Conservation (phyloP, 1,139 yeast genomes). For the Suhomyces ambrosiae region DNA sequence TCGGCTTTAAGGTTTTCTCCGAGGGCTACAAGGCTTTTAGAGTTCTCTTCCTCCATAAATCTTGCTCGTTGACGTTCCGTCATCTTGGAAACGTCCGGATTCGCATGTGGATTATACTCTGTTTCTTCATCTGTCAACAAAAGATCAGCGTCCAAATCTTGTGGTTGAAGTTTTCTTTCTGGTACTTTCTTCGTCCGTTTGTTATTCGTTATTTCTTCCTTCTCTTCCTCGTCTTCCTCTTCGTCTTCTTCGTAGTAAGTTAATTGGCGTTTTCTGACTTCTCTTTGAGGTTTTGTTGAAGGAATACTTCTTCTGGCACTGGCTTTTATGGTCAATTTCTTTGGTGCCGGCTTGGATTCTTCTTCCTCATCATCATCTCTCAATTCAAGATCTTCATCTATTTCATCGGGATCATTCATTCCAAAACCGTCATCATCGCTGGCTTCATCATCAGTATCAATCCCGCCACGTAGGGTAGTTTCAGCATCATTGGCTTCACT, state of each 20-base stretch:
- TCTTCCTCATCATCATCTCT: slow-evolving; percentile 28
- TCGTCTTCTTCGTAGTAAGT: slow-evolving; percentile 39
- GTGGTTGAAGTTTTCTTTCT: slow-evolving; percentile 14
- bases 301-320: slow-evolving; percentile 14
- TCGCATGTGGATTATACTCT: slow-evolving; percentile 43
- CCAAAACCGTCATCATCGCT: slow-evolving; percentile 38
- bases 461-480: slow-evolving; percentile 1
- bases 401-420: slow-evolving; percentile 44
- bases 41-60: slow-evolving; percentile 35
- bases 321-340: slow-evolving; percentile 18
- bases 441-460: slow-evolving; percentile 24
- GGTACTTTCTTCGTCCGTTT: slow-evolving; percentile 16
- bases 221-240: slow-evolving; percentile 29
- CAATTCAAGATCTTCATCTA: slow-evolving; percentile 43
- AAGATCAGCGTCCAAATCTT: slow-evolving; percentile 40
- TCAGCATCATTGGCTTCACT: slow-evolving; percentile 20
- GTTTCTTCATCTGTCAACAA: slow-evolving; percentile 47
- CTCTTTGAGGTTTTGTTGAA: slow-evolving; percentile 20
- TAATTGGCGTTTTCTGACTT: slow-evolving; percentile 33
- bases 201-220: slow-evolving; percentile 15
- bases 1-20: slow-evolving; percentile 29
- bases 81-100: slow-evolving; percentile 55
- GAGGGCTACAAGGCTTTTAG: slow-evolving; percentile 25
- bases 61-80: slow-evolving; percentile 64
- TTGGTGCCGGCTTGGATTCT: slow-evolving; percentile 11